These are phyloP conservation scores for Pestalotiopsis sp. DNA, from an alignment of 2,329 filamentous ascomycete species.

Conservation along the genomic window DNA sequence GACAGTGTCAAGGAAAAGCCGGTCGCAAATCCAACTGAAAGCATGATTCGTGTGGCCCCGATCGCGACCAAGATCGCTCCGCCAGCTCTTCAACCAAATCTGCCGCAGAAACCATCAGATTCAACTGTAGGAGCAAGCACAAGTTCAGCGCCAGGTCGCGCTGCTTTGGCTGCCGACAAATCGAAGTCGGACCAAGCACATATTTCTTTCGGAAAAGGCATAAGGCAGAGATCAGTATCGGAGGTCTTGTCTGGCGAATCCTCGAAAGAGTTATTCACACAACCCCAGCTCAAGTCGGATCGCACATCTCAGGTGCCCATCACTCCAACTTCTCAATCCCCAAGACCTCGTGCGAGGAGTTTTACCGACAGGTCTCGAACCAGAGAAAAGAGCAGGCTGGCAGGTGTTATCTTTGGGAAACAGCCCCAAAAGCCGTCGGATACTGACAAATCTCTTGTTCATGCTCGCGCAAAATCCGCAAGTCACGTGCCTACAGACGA, in stretches of 20 bases:
- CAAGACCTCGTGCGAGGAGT: constrained; percentile 29
- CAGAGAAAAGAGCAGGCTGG: constrained; percentile 67
- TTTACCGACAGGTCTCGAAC: constrained; percentile 54
- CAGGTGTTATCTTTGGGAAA: constrained; percentile 79
- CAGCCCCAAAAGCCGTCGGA: constrained; percentile 54
- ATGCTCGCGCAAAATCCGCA: constrained; percentile 40
- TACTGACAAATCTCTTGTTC: constrained; percentile 40
- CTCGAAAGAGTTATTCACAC: constrained; percentile 2
- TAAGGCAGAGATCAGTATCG: constrained; percentile 33
- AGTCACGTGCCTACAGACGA: constrained; percentile 57
- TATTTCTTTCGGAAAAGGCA: constrained; percentile 22
- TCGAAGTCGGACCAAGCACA: constrained; percentile 2
- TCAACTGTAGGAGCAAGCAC: background rate
- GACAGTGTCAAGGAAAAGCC: background rate
- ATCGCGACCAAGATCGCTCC: background rate
- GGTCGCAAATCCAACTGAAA: background rate
- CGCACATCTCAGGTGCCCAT: constrained; percentile 25
- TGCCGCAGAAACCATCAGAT: background rate
- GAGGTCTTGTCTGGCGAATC: constrained; percentile 30
- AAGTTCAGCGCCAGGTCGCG: background rate
- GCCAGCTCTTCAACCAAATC: background rate
- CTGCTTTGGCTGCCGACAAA: background rate
- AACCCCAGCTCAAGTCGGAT: constrained; percentile 16
- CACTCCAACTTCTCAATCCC: constrained; percentile 32
- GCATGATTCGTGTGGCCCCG: background rate